Evolutionary conservation across 2,329 filamentous ascomycete genomes (phyloP).

Genomic region (Penicillium sp.): DNA sequence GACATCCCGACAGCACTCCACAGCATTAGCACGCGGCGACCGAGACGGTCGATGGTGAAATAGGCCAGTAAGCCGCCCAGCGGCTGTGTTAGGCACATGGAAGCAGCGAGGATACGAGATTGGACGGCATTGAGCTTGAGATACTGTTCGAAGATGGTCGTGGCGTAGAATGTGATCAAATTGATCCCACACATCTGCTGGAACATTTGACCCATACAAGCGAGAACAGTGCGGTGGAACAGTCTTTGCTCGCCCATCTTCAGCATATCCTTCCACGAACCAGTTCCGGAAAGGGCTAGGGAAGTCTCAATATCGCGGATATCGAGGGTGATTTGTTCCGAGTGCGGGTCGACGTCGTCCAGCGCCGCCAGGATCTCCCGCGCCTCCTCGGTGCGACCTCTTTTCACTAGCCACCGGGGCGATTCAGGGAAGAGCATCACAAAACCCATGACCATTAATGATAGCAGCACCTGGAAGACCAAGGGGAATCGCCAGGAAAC

Average conservation of each 20-base stretch:
- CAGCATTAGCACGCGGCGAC: constrained; percentile 21
- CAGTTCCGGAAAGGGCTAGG: constrained; percentile 34
- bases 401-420: constrained; percentile 43
- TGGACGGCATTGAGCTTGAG: constrained; percentile 3
- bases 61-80: constrained; percentile 34
- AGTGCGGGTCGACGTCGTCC: constrained; percentile 37
- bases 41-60: constrained; percentile 35
- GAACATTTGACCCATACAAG: constrained; percentile 29
- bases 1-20: constrained; percentile 13
- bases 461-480: constrained; percentile 32
- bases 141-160: constrained; percentile 3
- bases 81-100: constrained; percentile 22
- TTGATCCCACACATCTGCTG: constrained; percentile 35
- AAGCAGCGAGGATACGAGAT: constrained; percentile 8
- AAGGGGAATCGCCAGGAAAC: constrained; percentile 41
- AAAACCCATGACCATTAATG: constrained; percentile 26
- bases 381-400: constrained; percentile 29
- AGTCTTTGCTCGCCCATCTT: constrained; percentile 30
- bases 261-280: constrained; percentile 33
- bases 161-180: constrained; percentile 31
- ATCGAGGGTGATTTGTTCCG: constrained; percentile 29
- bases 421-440: constrained; percentile 34
- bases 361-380: constrained; percentile 34
- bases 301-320: constrained; percentile 35
- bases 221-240: constrained; percentile 29